Base-by-base conservation (phyloP, 805 yeast species). In the Ogataea pignaliae region DNA sequence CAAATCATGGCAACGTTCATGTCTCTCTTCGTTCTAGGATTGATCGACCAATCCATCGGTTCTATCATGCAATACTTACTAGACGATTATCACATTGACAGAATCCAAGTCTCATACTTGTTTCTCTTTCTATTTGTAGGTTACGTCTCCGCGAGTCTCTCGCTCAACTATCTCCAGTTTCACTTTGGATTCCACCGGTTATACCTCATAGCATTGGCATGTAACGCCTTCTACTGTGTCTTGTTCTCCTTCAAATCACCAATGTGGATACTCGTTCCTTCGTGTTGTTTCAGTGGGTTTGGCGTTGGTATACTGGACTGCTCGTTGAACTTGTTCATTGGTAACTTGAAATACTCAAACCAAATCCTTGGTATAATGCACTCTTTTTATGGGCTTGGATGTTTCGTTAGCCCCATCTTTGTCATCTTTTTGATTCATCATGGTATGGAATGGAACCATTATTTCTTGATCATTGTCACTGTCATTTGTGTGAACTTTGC, bases 21-120 rank as follows among this genome's bases (percentile, higher is more conserved):
- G 18, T 56, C 69, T 1, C 74, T 79, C 52, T 55, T 70, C 1
- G 54, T 78, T 1, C 60, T 76, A 46, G 88, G 88, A 0, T 55
- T 81, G 28, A 69, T 73, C 6, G 88, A 83, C 51, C 84, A 81
- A 56, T 68, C 83, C 0, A 59, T 79, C 14, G 88, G 88, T 0
- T 72, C 85, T 0, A 55, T 81, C 34, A 65, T 83, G 47, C 83
- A 85, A 2, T 63, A 71, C 33, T 49, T 81, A 13, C 72, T 78
- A 42, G 58, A 55, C 4, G 61, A 75, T 39, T 82, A 79, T 56
- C 29, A 63, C 1, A 68, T 80, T 6, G 64, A 73, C 48, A 77
- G 83, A 50, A 60, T 75, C 1, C 64, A 66, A 30, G 62, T 76
- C 2, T 73, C 84, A 3, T 54, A 70, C 31, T 55, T 82, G 3